These are phyloP conservation scores for Cryptococcus wingfieldii DNA, from an alignment of 1,284 basidiomycete genomes.

Conservation along the genomic window DNA sequence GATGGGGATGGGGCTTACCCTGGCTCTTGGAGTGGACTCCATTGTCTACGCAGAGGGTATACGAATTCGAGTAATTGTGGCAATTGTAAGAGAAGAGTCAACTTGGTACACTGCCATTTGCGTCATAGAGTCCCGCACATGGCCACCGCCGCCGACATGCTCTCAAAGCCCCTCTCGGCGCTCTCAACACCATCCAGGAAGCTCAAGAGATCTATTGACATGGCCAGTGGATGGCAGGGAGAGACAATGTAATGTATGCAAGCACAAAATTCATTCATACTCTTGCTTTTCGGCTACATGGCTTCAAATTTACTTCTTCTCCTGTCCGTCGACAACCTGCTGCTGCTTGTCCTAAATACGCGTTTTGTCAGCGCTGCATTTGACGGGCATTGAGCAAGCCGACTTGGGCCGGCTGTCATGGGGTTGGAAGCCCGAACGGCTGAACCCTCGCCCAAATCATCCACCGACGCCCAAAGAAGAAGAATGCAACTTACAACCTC, in stretches of 20 bases:
- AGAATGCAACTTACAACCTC: conserved; percentile 31
- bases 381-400: neutral
- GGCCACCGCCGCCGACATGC: neutral
- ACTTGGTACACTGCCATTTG: no score
- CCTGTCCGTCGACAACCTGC: conserved; percentile 11
- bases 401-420: neutral
- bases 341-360: conserved; percentile 15
- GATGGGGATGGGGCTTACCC: neutral
- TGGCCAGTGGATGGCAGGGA: no score
- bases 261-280: neutral
- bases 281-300: neutral
- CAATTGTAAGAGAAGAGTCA: no score
- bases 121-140: no score
- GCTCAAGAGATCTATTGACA: no score
- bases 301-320: neutral
- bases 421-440: no score
- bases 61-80: no score
- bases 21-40: no score
- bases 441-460: neutral
- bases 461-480: neutral
- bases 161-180: neutral
- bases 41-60: no score
- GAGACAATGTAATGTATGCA: neutral
- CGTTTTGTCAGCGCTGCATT: neutral
- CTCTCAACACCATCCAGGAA: neutral